These are phyloP conservation scores for Aspergillus novoparasiticus DNA, from an alignment of 2,329 filamentous ascomycete species.

Conservation along the genomic window DNA sequence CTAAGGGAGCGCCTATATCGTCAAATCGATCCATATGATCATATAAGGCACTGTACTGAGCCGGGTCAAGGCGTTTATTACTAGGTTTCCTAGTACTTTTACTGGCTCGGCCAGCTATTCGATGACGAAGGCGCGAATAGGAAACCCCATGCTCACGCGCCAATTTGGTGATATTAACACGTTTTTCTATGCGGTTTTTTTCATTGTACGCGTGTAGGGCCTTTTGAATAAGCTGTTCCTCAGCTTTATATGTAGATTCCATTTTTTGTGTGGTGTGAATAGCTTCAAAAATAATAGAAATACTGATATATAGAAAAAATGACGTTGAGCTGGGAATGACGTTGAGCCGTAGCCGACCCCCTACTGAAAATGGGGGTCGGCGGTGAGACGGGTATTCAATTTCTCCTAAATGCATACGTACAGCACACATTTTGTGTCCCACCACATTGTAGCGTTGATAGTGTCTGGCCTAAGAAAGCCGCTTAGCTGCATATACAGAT, in stretches of 20 bases:
- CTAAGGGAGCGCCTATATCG: background rate
- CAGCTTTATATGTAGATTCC: background rate
- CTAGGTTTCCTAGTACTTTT: background rate
- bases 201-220: background rate
- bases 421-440: too few species aligned
- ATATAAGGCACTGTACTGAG: background rate
- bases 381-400: too few species aligned
- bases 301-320: background rate
- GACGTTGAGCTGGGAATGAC: background rate
- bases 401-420: too few species aligned
- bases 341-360: background rate
- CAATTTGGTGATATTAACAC: background rate
- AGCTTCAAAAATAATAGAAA: background rate
- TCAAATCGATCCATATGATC: background rate
- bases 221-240: background rate
- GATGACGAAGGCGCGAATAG: background rate
- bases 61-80: background rate
- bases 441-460: too few species aligned
- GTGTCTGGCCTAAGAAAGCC: too few species aligned
- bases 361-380: too few species aligned
- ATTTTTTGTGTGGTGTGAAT: background rate
- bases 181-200: background rate
- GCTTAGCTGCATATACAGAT: too few species aligned
- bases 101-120: background rate
- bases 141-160: background rate